Conservation (phyloP, 495 filamentous ascomycete genomes). For the Amorphotheca resinae region DNA sequence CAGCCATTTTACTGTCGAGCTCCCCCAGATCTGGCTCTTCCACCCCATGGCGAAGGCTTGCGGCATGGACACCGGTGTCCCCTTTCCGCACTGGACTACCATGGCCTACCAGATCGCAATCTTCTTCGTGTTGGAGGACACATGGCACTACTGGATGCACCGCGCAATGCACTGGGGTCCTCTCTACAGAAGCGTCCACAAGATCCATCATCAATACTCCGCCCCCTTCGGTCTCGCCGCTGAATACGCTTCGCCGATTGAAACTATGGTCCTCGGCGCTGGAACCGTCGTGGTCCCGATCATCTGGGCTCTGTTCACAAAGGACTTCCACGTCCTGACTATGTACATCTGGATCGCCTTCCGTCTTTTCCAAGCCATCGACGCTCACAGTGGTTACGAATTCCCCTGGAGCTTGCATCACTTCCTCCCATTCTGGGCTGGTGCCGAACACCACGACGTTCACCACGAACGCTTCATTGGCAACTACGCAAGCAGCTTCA, state of each 20-base stretch:
- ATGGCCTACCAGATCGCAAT: constrained; percentile 87
- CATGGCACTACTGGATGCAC: constrained; percentile 98
- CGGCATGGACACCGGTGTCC: constrained; percentile 77
- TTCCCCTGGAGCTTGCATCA: constrained; percentile 95
- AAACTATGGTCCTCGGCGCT: constrained; percentile 93
- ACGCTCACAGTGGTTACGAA: constrained; percentile 93
- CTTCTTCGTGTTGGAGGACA: constrained; percentile 92
- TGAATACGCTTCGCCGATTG: constrained; percentile 95
- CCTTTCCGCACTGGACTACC: constrained; percentile 71
- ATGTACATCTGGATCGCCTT: constrained; percentile 96
- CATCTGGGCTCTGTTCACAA: constrained; percentile 71
- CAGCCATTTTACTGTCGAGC: constrained; percentile 89
- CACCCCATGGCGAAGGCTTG: constrained; percentile 94
- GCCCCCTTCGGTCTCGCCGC: constrained; percentile 93
- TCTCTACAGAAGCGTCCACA: constrained; percentile 90
- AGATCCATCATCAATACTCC: constrained; percentile 97
- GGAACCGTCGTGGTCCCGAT: constrained; percentile 78
- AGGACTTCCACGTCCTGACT: constrained; percentile 83
- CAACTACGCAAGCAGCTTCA: constrained; percentile 94
- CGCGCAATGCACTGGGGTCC: constrained; percentile 90
- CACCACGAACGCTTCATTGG: constrained; percentile 97
- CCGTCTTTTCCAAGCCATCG: constrained; percentile 94
- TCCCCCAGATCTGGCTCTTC: constrained; percentile 98
- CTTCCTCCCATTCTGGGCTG: constrained; percentile 96
- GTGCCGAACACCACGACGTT: constrained; percentile 88